Conservation (phyloP, 2,329 filamentous ascomycete genomes). For the Sordariomycetes sp. region DNA sequence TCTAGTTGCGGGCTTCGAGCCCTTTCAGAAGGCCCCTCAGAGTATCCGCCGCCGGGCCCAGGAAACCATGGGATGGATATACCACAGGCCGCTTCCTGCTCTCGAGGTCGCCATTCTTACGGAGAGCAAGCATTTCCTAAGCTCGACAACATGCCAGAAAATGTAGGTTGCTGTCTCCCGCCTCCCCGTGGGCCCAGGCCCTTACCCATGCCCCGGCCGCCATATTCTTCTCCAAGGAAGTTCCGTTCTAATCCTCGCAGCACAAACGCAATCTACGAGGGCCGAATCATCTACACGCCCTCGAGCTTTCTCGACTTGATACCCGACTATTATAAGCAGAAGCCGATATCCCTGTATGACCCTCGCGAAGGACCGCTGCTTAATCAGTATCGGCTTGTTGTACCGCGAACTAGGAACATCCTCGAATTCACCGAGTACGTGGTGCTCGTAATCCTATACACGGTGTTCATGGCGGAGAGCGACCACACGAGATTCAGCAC, state of each 20-base stretch:
- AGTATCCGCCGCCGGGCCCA: constrained; percentile 38
- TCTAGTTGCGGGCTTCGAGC: constrained; percentile 73
- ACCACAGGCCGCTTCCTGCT: constrained; percentile 52
- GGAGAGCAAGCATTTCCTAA: constrained; percentile 69
- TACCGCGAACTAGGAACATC: constrained; percentile 66
- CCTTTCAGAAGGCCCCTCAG: constrained; percentile 70
- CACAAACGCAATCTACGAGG: constrained; percentile 72
- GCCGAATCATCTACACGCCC: constrained; percentile 72
- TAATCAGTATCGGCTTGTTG: constrained; percentile 77
- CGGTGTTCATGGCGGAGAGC: constrained; percentile 61
- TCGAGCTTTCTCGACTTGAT: constrained; percentile 75
- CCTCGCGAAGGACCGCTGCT: constrained; percentile 64
- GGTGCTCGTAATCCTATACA: constrained; percentile 56
- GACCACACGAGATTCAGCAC: constrained; percentile 43
- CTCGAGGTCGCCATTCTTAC: constrained; percentile 77
- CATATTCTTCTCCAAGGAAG: not conserved
- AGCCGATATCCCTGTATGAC: constrained; percentile 72
- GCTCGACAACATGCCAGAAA: constrained; percentile 68
- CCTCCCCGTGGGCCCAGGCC: constrained; percentile 46
- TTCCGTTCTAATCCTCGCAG: constrained; percentile 11
- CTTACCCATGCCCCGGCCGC: too few relatives aligned
- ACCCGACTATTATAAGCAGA: constrained; percentile 76
- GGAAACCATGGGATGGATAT: constrained; percentile 37
- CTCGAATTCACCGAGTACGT: constrained; percentile 68
- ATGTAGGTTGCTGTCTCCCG: constrained; percentile 55